Conservation (phyloP, 2,329 filamentous ascomycete species). For the Calonectria naviculata region DNA sequence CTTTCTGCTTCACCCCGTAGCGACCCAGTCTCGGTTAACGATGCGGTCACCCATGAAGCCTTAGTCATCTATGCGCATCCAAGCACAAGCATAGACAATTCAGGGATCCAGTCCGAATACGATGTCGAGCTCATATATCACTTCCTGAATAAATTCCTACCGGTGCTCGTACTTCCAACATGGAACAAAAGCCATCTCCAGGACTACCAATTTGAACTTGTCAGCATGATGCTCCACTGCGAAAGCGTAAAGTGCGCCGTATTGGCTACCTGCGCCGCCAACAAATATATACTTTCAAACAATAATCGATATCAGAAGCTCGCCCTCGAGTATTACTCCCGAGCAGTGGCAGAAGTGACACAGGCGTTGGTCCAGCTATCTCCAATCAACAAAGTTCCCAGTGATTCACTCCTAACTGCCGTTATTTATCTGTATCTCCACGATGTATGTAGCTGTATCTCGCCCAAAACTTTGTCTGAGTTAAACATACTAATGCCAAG, state of each 20-base stretch:
- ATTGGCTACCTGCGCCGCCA: slow-evolving; percentile 15
- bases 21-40: neutral
- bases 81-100: neutral
- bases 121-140: slow-evolving; percentile 21
- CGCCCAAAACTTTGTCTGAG: neutral
- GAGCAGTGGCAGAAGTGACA: slow-evolving; percentile 11
- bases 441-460: slow-evolving; percentile 1
- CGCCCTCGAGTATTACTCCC: slow-evolving; percentile 18
- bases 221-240: slow-evolving; percentile 22
- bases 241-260: slow-evolving; percentile 20
- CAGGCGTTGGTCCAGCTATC: neutral
- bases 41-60: neutral
- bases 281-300: slow-evolving; percentile 17
- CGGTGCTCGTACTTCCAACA: slow-evolving; percentile 16
- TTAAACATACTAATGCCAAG: neutral
- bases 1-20: neutral
- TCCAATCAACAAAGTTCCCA: neutral
- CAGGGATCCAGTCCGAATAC: neutral
- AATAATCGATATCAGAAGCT: slow-evolving; percentile 9
- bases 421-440: slow-evolving; percentile 17
- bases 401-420: slow-evolving; percentile 8
- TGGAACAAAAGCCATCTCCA: slow-evolving; percentile 11
- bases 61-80: neutral
- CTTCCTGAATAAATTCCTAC: slow-evolving; percentile 17
- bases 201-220: slow-evolving; percentile 17